Evolutionary conservation across 2,329 filamentous ascomycete genomes (phyloP), one percentile per base, ranked within the genome.

Genomic region (Fusarium luffae): DNA sequence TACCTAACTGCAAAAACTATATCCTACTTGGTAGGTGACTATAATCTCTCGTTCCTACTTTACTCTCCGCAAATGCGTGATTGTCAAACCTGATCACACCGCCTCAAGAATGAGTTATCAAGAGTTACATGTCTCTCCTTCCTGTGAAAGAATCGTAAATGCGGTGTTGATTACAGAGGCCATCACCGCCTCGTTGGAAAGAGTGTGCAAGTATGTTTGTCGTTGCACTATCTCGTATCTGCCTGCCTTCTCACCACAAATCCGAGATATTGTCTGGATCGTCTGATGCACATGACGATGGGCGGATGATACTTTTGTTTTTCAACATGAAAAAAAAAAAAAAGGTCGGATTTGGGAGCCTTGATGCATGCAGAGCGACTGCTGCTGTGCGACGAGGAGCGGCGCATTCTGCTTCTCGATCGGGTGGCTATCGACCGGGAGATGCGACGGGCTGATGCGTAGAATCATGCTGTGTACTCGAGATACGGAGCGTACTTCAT

Each of bases 341-440:
- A 30, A 23, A 43, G 18, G 9, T 41, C 48, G 18, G 47, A 16
- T 27, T 27, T 23, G 42, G 42, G 28, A 32, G 63, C 56, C 42
- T 54, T 49, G 34, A 62, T 28, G n/a, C 48, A 54, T 14, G 34
- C 51, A 23, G 54, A 62, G 34, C 68, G 61, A 59, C 52, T 54
- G 61, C 63, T 61, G 65, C 66, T 54, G 58, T 66, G 70, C 65
- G 58, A 58, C 65, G 63, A 67, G 27, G 68, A 54, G 11, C 25
- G 21, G 27, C 54, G 51, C 37, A 66, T 49, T 27, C 43, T 41
- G 34, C 43, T 44, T 28, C 25, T 49, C 30, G 60, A 50, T 48
- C 46, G 59, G 57, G 52, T 57, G 42, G 13, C 41, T 49, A 58
- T 48, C 43, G 48, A 27, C 21, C 27, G 19, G 46, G 50, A 23